Base-by-base conservation (phyloP, 2,329 filamentous ascomycete species). In the Bipolaris gigantea region DNA sequence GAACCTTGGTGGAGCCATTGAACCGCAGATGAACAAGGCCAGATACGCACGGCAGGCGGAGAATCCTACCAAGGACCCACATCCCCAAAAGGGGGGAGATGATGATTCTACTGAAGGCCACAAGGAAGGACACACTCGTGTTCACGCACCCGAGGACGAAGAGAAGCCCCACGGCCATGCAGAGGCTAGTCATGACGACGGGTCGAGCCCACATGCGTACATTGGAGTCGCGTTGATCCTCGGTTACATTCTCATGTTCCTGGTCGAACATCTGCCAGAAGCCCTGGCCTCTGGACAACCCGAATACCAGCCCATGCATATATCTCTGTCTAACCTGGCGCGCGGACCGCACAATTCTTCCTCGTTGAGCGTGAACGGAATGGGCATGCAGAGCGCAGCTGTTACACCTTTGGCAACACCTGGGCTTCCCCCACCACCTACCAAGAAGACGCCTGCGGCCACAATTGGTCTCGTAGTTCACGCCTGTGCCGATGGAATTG, bases 391-490 rank as follows among this genome's bases (percentile, higher is more conserved):
- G 2, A 69, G 59, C 66, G 30, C 60, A 54, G 43, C 65, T 59
- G 44, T 67, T 63, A 48, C 68, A 58, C 54, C 63, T 16, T 40
- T 65, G 13, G 62, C 63, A 9, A 67, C 77, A 70, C 49, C 73
- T 69, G 51, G 75, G 67, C 48, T 76, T 62, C 46, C 75, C 67
- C 57, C 78, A 2, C 55, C 60, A 25, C 40, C 53, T 7, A 46
- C 54, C 9, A 67, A 67, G 44, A 70, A 64, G 23, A 69, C 62
- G 0, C 72, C 70, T 27, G 67, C 68, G 52, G 80, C 93, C 2
- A 99, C 94, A 0, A 89, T 90, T 0, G 94, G 94, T 0, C 80
- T 99, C n/a, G 89, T 97, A 5, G 97, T 99, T 53, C 94, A 99
- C 73, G 91, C 94, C 0, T 89, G 90, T 2, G 93, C 94, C 2